Evolutionary conservation across 176 grass and related monocot genomes (phyloP).

Genomic region (Luzula sylvatica): DNA sequence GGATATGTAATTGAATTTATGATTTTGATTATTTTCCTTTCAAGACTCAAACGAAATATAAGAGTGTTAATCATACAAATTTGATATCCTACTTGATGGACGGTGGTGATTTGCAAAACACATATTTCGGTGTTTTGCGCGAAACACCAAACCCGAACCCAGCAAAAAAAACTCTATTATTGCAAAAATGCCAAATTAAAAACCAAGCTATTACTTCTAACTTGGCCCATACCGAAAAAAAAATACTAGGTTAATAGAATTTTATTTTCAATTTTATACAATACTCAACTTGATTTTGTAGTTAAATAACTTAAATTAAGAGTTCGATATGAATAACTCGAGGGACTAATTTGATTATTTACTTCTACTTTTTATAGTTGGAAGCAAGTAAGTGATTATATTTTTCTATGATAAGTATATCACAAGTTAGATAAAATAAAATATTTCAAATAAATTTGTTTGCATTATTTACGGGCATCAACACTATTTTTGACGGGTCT

Average conservation of each 20-base stretch:
- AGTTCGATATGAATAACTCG: too few relatives aligned
- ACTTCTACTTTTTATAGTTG: background rate
- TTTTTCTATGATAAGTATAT: background rate
- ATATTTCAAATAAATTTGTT: background rate
- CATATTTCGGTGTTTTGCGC: too few relatives aligned
- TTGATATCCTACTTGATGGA: too few relatives aligned
- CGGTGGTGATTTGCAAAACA: too few relatives aligned
- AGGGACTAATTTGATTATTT: background rate
- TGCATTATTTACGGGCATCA: conserved; percentile 32
- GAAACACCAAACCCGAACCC: too few relatives aligned
- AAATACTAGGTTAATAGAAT: conserved; percentile 26
- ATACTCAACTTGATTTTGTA: background rate
- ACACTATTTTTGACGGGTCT: conserved; percentile 48
- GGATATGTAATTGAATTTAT: too few relatives aligned
- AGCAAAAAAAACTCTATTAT: conserved; percentile 22
- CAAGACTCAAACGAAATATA: too few relatives aligned
- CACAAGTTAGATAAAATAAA: conserved; percentile 2
- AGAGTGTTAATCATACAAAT: too few relatives aligned
- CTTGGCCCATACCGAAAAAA: conserved; percentile 47
- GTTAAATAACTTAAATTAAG: too few relatives aligned
- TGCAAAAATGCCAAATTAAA: conserved; percentile 31
- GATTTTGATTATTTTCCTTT: too few relatives aligned
- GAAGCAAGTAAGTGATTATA: conserved; percentile 25
- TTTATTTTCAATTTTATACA: background rate
- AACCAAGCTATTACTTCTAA: conserved; percentile 16